Percentiles rank a stretch among this genome's conserved stretches.
phyloP scores from a whole-genome alignment of 139 green algal species.

The Mychonastes homosphaera region DNA sequence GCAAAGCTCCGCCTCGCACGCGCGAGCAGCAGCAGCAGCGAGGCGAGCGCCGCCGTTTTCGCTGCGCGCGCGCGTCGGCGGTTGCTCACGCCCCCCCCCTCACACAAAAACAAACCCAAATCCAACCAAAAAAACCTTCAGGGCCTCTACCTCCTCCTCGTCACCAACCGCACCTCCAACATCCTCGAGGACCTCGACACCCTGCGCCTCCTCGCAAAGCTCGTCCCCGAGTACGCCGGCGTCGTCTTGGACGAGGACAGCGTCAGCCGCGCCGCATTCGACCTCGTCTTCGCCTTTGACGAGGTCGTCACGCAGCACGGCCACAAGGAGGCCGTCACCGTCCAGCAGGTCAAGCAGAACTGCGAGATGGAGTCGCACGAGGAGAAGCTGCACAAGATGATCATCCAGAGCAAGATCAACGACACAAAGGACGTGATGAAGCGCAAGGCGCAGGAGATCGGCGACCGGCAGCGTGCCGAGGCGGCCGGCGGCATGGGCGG shows the following conservation, averaged over 20 bases:
- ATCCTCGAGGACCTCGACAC: slow-evolving; percentile 99
- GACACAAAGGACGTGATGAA: slow-evolving; percentile 89
- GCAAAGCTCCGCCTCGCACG: too few species aligned
- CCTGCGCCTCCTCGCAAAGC: slow-evolving; percentile 88
- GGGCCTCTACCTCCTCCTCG: slow-evolving; percentile 90
- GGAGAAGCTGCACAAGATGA: slow-evolving; percentile 99
- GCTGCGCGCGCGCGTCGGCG: background rate
- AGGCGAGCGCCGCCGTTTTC: too few species aligned
- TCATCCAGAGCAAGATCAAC: slow-evolving; percentile 82
- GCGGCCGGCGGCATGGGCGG: too few species aligned
- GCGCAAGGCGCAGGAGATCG: slow-evolving; percentile 71
- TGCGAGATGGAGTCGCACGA: slow-evolving; percentile 97
- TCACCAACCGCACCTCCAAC: slow-evolving; percentile 97
- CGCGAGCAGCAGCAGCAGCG: too few species aligned
- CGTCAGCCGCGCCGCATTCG: slow-evolving; percentile 71
- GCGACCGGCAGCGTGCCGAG: too few species aligned
- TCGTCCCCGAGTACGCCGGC: slow-evolving; percentile 80
- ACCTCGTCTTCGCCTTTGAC: slow-evolving; percentile 99
- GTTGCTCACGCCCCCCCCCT: background rate
- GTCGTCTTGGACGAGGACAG: slow-evolving; percentile 73
- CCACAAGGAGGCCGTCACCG: slow-evolving; percentile 83
- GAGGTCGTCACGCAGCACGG: slow-evolving; percentile 94
- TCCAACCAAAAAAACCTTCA: slow-evolving; percentile 26
- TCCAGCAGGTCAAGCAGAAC: slow-evolving; percentile 83
- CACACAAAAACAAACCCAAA: background rate